Evolutionary conservation across 2,329 filamentous ascomycete genomes (phyloP), one percentile per base, ranked within the genome.

Genomic region (Pseudocercospora musae): DNA sequence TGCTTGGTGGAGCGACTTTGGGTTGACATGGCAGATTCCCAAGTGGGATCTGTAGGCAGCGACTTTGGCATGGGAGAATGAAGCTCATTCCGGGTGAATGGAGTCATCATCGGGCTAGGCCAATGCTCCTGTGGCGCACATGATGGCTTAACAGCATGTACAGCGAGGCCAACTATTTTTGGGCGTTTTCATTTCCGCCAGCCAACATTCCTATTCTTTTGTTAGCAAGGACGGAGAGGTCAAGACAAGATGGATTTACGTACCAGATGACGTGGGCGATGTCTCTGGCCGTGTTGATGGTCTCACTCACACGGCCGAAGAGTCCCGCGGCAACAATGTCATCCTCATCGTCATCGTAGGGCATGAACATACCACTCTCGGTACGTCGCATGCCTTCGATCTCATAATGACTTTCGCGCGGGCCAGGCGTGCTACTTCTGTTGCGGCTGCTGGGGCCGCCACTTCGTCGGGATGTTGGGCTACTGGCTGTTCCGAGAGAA

Each of bases 361-460:
- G 91, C 89, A 96, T 93, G 71, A 96, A 89, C 91, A 96, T 96
- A 69, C 92, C 92, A 42, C 91, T 95, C 56, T 87, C 82, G 20
- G 91, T 96, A 68, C 92, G 84, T 65, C 89, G 87, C 81, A 96
- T 88, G 57, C 84, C 80, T 46, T 86, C 84, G 50, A 87, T 81
- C 29, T 86, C 83, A 10, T 85, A 62, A 25, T 68, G 57, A 50
- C 50, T 57, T 37, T 75, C 64, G 42, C 62, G 29, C 54, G 70
- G 58, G 27, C 53, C 61, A 40, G 68, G 64, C 15, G 66, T 68
- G 11, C 52, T 59, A 42, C 58, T 60, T 29, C 68, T 60, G 31
- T 62, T 64, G 52, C 62, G 61, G 23, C 60, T 66, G 44, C 78
- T 78, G 62, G 72, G 68, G 5, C 73, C 72, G 55, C 71, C 73